Conservation (phyloP, 139 green algal species). For the Coccomyxa sp. region DNA sequence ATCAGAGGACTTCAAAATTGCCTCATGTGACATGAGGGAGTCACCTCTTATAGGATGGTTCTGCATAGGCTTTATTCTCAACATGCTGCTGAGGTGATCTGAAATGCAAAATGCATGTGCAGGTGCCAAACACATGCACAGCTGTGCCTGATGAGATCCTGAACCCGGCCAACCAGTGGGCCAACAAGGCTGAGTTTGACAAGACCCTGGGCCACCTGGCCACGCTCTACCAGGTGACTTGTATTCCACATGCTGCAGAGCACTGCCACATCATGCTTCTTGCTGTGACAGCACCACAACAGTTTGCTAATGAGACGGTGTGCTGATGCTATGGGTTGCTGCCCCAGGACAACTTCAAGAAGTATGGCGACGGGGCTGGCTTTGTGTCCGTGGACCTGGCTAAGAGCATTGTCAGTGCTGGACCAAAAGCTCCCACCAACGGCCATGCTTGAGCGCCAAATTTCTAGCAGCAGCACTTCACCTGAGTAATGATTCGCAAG, state of each 20-base stretch:
- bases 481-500: too few relatives aligned
- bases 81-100: neutral
- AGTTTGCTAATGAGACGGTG: neutral
- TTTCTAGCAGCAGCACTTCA: too few relatives aligned
- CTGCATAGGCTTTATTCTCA: neutral
- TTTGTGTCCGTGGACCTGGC: constrained; percentile 51
- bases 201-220: constrained; percentile 56
- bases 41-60: too few relatives aligned
- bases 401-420: constrained; percentile 39
- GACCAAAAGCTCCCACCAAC: constrained; percentile 19
- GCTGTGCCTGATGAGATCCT: constrained; percentile 75
- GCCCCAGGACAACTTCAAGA: constrained; percentile 32
- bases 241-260: neutral
- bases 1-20: neutral
- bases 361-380: constrained; percentile 54
- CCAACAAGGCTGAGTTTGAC: constrained; percentile 53
- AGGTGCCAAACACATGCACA: constrained; percentile 48
- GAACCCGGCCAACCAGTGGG: constrained; percentile 56
- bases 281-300: neutral
- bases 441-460: neutral
- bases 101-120: neutral
- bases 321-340: neutral
- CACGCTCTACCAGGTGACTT: constrained; percentile 32
- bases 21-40: neutral
- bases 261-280: neutral